These are phyloP conservation scores for Heracleum sosnowskyi DNA, from an alignment of 129 eudicot species.

Conservation along the genomic window DNA sequence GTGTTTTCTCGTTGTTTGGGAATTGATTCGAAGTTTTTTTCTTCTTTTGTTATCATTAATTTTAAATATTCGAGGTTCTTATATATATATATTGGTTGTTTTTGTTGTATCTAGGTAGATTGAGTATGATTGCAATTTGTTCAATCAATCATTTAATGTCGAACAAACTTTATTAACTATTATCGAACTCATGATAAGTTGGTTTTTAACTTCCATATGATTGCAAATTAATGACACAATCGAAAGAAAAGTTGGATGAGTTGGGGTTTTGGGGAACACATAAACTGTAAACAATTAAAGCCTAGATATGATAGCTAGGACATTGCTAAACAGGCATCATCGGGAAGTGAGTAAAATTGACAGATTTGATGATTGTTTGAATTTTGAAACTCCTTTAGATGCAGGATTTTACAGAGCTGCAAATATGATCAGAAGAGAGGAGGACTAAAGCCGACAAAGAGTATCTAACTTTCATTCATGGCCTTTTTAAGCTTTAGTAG, in stretches of 20 bases:
- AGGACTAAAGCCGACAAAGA: conserved; percentile 29
- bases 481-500: conserved; percentile 14
- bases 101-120: background rate
- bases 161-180: conserved; percentile 13
- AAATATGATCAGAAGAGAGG: background rate
- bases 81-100: background rate
- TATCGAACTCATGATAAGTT: conserved; percentile 2
- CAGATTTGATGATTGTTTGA: background rate
- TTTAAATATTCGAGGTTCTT: background rate
- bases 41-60: too few relatives aligned
- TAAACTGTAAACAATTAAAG: background rate
- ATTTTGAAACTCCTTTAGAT: background rate
- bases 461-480: conserved; percentile 29
- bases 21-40: background rate
- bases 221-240: conserved; percentile 6
- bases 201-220: conserved; percentile 7
- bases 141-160: background rate
- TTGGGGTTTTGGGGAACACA: conserved; percentile 12
- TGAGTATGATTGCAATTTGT: background rate
- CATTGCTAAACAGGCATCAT: background rate
- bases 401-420: background rate
- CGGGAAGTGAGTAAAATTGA: background rate
- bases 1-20: background rate
- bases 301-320: background rate
- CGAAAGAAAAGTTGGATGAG: background rate